Evolutionary conservation across 2,329 filamentous ascomycete genomes (phyloP), one percentile per base, ranked within the genome.

Genomic region (Cladosporium sp.): DNA sequence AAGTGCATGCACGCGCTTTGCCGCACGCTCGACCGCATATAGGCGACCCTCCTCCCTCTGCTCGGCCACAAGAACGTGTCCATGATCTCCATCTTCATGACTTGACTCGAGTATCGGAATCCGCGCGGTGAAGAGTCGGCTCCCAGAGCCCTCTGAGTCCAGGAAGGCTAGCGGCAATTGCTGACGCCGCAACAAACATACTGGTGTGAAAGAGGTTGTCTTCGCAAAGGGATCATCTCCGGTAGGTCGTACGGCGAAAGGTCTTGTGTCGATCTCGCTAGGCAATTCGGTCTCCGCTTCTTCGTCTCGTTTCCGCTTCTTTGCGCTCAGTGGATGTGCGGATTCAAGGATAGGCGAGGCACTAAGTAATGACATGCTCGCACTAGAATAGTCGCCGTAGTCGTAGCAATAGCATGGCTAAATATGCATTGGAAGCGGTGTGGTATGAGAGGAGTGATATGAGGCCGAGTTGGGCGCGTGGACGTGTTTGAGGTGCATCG

Each of bases 1-100:
- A 22, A 89, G 66, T 9, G 81, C 79, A 65, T 87, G 91, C 3
- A 85, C 72, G 1, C 78, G 77, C 43, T 72, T 68, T 13, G 75
- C 72, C 34, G 87, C 81, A 19, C 81, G 77, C 70, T 91, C 87
- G n/a, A 88, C 70, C 10, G 78, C 84, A 64, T 82, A 86, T 0
- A 80, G 57, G 34, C 72, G 73, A 52, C 74, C 73, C 55, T 75
- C 77, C 22, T 75, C 71, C 41, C 85, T 80, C 42, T 79, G 74
- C 54, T 80, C 75, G 28, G 82, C 83, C 54, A 89, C 73, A 9
- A 89, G 74, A 13, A 87, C 71, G 54, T 77, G 77, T 11, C 77
- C 68, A 16, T 52, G 53, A 10, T 58, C 41, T 46, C 52, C 60
- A 81, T 74, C n/a, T 74, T 77, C 67, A 14, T 60, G 45, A 32